Conservation (phyloP, 1,284 basidiomycete genomes). For the Cryptococcus floricola region DNA sequence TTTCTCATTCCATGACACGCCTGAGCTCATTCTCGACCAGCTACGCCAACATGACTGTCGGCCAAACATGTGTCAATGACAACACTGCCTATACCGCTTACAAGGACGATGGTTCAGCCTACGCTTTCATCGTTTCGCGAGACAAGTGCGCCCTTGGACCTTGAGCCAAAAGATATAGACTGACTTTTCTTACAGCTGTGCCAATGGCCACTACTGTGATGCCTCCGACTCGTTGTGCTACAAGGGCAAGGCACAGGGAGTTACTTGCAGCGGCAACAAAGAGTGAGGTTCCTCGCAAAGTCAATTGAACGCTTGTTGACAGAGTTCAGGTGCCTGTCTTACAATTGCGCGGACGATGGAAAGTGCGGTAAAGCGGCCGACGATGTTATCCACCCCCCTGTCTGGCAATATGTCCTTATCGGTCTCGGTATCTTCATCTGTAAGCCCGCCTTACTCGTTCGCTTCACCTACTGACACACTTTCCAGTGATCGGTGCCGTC, state of each 20-base stretch:
- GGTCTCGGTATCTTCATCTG: slow-evolving; percentile 66
- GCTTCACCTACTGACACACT: not conserved
- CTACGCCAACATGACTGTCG: slow-evolving; percentile 68
- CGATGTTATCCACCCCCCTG: slow-evolving; percentile 60
- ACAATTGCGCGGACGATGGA: slow-evolving; percentile 64
- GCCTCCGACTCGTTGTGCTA: slow-evolving; percentile 59
- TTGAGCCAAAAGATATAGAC: not conserved
- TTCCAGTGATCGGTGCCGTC: slow-evolving; percentile 64
- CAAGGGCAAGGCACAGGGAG: slow-evolving; percentile 57
- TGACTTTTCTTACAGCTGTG: slow-evolving; percentile 32
- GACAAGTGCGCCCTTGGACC: slow-evolving; percentile 49
- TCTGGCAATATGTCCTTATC: slow-evolving; percentile 70
- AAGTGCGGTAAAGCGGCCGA: slow-evolving; percentile 61
- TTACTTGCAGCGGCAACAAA: slow-evolving; percentile 69
- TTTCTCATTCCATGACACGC: not conserved
- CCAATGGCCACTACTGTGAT: slow-evolving; percentile 68
- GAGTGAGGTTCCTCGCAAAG: slow-evolving; percentile 55
- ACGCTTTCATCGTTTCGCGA: slow-evolving; percentile 72
- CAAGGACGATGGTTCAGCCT: slow-evolving; percentile 52
- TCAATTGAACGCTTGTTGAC: slow-evolving; percentile 1
- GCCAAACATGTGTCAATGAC: slow-evolving; percentile 64
- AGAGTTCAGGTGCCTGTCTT: slow-evolving; percentile 61
- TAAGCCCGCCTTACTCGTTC: slow-evolving; percentile 40
- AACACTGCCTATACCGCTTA: slow-evolving; percentile 74
- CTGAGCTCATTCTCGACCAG: slow-evolving; percentile 45